A percentile compares a stretch with the other conserved stretches of the same genome.
Evolutionary conservation across 1,139 yeast genomes (phyloP).

Genomic region (Starmera stellimalicola): DNA sequence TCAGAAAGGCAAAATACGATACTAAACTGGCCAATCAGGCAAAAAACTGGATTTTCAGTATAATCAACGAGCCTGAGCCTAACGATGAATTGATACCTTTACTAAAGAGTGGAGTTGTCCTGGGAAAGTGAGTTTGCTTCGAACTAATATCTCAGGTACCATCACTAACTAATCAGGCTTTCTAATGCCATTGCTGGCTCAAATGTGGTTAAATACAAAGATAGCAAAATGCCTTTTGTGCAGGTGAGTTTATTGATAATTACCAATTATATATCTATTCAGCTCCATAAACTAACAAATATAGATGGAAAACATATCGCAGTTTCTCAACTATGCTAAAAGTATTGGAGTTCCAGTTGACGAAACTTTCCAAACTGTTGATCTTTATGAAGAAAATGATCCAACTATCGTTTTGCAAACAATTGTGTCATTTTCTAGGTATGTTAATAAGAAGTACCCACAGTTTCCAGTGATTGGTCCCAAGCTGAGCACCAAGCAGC

Average conservation of each 20-base stretch:
- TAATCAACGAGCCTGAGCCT: slow-evolving; percentile 22
- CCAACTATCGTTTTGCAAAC: slow-evolving; percentile 73
- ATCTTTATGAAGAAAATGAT: slow-evolving; percentile 63
- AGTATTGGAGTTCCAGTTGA: slow-evolving; percentile 68
- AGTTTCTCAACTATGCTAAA: slow-evolving; percentile 54
- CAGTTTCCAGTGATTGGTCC: slow-evolving; percentile 44
- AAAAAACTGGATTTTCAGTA: slow-evolving; percentile 37
- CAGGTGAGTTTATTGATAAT: slow-evolving; percentile 27
- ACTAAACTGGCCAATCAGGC: slow-evolving; percentile 33
- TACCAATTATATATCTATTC: neutral
- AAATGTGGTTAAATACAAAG: slow-evolving; percentile 38
- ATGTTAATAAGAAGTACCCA: slow-evolving; percentile 39
- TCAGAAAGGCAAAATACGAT: slow-evolving; percentile 41
- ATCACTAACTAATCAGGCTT: slow-evolving; percentile 21
- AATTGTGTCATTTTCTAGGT: slow-evolving; percentile 63
- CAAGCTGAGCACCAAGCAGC: slow-evolving; percentile 25
- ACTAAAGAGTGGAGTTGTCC: slow-evolving; percentile 55
- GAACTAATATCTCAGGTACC: too few relatives aligned
- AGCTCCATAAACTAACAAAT: neutral
- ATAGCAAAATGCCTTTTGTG: slow-evolving; percentile 72
- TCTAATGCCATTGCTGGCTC: slow-evolving; percentile 28
- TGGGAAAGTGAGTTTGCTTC: slow-evolving; percentile 45
- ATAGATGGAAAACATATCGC: slow-evolving; percentile 75
- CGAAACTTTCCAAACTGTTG: slow-evolving; percentile 77
- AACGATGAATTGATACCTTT: slow-evolving; percentile 35